A percentile compares a stretch with the other conserved stretches of the same genome.
These are phyloP conservation scores for Penicillium aurantiogriseum DNA, from an alignment of 2,329 filamentous ascomycete genomes.

Conservation along the genomic window DNA sequence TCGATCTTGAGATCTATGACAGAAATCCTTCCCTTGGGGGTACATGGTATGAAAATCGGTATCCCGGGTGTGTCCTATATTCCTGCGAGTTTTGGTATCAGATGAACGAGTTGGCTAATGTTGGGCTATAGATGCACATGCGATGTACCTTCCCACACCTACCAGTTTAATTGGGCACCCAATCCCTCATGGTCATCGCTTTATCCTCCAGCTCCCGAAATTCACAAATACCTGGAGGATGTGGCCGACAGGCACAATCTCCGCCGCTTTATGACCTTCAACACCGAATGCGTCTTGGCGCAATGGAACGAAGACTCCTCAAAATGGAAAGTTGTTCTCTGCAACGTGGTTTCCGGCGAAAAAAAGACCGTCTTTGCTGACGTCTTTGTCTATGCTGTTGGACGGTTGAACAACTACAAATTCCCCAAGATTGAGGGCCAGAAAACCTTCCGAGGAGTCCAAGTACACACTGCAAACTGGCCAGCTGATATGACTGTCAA, in stretches of 20 bases:
- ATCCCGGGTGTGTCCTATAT: slow-evolving; percentile 21
- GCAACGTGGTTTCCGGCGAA: background rate
- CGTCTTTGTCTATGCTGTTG: slow-evolving; percentile 11
- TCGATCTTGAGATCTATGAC: slow-evolving; percentile 13
- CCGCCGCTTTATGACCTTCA: slow-evolving; percentile 8
- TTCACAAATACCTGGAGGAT: slow-evolving; percentile 7
- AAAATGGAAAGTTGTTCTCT: slow-evolving; percentile 5
- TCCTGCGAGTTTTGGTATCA: background rate
- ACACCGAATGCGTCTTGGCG: slow-evolving; percentile 1
- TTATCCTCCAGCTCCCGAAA: slow-evolving; percentile 8
- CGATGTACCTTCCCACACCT: slow-evolving; percentile 32
- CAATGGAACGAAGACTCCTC: slow-evolving; percentile 3
- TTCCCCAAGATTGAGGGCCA: slow-evolving; percentile 16
- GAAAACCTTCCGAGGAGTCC: slow-evolving; percentile 30
- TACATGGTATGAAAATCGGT: slow-evolving; percentile 32
- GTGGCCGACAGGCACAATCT: slow-evolving; percentile 11
- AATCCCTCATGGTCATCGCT: slow-evolving; percentile 9
- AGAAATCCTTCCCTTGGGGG: slow-evolving; percentile 32
- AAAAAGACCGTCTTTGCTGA: slow-evolving; percentile 1
- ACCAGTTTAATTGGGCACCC: slow-evolving; percentile 32
- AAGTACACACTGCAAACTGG: slow-evolving; percentile 41
- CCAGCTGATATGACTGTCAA: background rate
- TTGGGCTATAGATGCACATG: slow-evolving; percentile 25
- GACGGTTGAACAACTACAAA: slow-evolving; percentile 18
- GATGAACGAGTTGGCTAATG: background rate